Base-by-base conservation (phyloP, 2,329 filamentous ascomycete species). In the Penicillium brevicompactum region DNA sequence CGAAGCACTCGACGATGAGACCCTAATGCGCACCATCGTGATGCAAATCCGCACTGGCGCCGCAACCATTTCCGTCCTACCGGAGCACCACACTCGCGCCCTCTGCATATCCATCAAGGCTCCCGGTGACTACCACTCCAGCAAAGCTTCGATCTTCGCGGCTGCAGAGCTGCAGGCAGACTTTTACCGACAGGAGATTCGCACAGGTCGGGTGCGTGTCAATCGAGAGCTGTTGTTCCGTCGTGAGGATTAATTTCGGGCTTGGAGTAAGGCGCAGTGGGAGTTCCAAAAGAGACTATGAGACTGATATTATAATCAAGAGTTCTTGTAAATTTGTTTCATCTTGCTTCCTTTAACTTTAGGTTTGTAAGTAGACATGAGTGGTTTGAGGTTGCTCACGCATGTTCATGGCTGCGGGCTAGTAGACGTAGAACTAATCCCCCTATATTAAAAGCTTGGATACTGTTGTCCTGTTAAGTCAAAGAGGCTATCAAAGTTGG, bases 401-500 rank as follows among this genome's bases (percentile, higher is more conserved):
- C 11, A 14, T 34, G 10, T 37, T 37, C 13, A 37, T 37, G 13
- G 6, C 4, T n/a, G 13, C n/a, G 16, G 16, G 38, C 38, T 41
- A 16, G 27, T 32, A 45, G n/a, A 18, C 18, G 7, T 45, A 45
- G 43, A 31, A 6, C 9, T 31, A 4, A 5, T 7, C 8, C 49
- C 53, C 34, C 34, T n/a, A n/a, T 3, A 37, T 37, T 37, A 69
- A 30, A 69, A 70, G 40, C 63, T 67, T n/a, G 67, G 68, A 54
- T 67, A 70, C 49, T 67, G 68, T 53, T 70, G 67, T 10, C 66
- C 66, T 37, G 70, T 66, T 27, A 70, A 54, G 60, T 73, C 69
- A 53, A 72, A 66, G 21, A 71, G 42, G 30, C 63, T 64, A 52
- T 72, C 67, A 46, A 70, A 70, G 41, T 67, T 65, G n/a, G 63